These are phyloP conservation scores for Aplosporella prunicola DNA, from an alignment of 2,329 filamentous ascomycete genomes.

Conservation along the genomic window DNA sequence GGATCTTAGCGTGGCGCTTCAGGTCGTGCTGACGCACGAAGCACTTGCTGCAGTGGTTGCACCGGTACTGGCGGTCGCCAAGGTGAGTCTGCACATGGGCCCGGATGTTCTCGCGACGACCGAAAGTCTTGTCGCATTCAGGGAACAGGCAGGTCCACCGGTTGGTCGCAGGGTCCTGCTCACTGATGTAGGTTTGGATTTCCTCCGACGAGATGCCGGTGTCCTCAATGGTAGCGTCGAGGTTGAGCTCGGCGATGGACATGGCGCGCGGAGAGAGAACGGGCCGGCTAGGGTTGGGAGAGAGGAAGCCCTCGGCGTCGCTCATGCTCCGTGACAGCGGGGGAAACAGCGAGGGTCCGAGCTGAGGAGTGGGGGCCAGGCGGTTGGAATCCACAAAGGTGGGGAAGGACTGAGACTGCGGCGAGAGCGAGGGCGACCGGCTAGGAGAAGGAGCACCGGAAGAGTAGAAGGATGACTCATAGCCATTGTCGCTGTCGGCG, in stretches of 20 bases:
- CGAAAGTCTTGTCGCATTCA: constrained; percentile 80
- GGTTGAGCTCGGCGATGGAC: constrained; percentile 41
- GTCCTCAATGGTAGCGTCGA: constrained; percentile 56
- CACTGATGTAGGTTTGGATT: constrained; percentile 40
- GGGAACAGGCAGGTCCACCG: constrained; percentile 46
- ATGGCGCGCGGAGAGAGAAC: constrained; percentile 32
- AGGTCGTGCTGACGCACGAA: constrained; percentile 96
- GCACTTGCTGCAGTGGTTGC: constrained; percentile 85
- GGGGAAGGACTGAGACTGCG: constrained; percentile 24
- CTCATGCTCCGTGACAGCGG: constrained; percentile 18
- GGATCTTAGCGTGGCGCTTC: constrained; percentile 95
- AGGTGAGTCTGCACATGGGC: constrained; percentile 97
- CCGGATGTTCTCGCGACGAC: constrained; percentile 98
- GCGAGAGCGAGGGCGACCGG: constrained; percentile 28
- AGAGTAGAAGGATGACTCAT: constrained; percentile 42
- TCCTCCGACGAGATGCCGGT: constrained; percentile 85
- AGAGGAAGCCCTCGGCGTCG: constrained; percentile 14
- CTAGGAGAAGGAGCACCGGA: constrained; percentile 40
- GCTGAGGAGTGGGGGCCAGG: constrained; percentile 14
- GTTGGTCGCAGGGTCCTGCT: constrained; percentile 33
- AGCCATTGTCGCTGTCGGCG: constrained; percentile 35
- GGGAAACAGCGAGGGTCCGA: constrained; percentile 20
- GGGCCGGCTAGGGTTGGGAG: constrained; percentile 12
- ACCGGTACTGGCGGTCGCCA: constrained; percentile 90
- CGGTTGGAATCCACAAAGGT: constrained; percentile 21